Base-by-base conservation (phyloP, 1,139 yeast genomes). In the Nakaseomyces uthaithaninus region DNA sequence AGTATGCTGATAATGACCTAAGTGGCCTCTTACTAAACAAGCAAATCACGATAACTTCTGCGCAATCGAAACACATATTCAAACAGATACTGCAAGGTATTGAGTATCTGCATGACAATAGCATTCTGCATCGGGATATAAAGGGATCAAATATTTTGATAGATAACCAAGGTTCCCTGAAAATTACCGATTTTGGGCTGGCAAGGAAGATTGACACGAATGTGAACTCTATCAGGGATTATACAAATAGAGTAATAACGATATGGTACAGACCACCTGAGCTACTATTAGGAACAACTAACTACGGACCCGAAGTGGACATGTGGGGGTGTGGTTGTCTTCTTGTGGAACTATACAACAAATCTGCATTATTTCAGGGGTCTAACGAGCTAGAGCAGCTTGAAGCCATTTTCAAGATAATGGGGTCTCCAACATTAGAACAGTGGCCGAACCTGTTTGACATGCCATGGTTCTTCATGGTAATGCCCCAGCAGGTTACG, bases 231-330 rank as follows among this genome's bases (percentile, higher is more conserved):
- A 22, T 22, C n/a, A 36, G 19, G 16, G 61, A 83, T 53, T 91
- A 89, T 62, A 89, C 98, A 1, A 91, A 91, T 59, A 68, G 98
- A 42, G 98, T 91, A 33, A 91, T 91, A 36, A 91, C 98, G 0
- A 68, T 91, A 33, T 91, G 98, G 98, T 91, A 91, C 61, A 72
- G 98, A 45, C 98, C 98, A 1, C 98, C 98, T 0, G 98, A 91
- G 62, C 71, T 91, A 33, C 66, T 91, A 33, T 62, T 91, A 41
- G 98, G 98, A 1, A 79, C 94, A 0, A 89, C 97, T 0, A 80
- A 79, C 45, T 91, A 91, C 62, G 93, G 93, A 0, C 67, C 89
- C 34, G 95, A 85, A 52, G 93, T 91, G 10, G 98, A 91, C 60
- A 80, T 87, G 48, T 91, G 98, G 98, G 96, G 98, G 0, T 80